These are phyloP conservation scores for Erigeron philadelphicus DNA, from an alignment of 140 eudicot species.

Conservation along the genomic window DNA sequence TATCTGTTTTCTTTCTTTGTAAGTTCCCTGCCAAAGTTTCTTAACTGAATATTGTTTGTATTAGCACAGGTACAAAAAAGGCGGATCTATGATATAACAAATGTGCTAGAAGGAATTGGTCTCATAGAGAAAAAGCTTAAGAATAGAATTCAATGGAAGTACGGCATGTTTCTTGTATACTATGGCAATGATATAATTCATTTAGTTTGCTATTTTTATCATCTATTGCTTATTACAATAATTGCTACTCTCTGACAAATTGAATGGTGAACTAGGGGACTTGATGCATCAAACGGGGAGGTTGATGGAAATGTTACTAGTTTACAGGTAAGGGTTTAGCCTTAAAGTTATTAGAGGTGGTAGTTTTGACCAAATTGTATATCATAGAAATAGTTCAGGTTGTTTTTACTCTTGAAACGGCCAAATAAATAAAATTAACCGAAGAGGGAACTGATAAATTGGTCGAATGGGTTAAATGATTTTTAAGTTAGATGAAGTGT, in stretches of 20 bases:
- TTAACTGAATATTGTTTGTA: slow-evolving; percentile 11
- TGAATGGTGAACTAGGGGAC: slow-evolving; percentile 59
- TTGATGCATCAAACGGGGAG: slow-evolving; percentile 75
- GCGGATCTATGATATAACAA: slow-evolving; percentile 88
- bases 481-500: too few species aligned
- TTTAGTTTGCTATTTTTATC: slow-evolving; percentile 3
- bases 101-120: slow-evolving; percentile 96
- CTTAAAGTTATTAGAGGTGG: too few species aligned
- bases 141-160: slow-evolving; percentile 97
- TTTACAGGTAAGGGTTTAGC: slow-evolving; percentile 50
- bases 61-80: slow-evolving; percentile 81
- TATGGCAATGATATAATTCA: not conserved
- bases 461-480: too few species aligned
- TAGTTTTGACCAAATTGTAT: too few species aligned
- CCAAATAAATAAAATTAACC: too few species aligned
- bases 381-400: too few species aligned
- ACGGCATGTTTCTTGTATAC: slow-evolving; percentile 29
- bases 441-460: too few species aligned
- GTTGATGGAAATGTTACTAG: slow-evolving; percentile 53
- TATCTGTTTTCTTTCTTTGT: slow-evolving; percentile 17
- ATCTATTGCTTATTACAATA: slow-evolving; percentile 5
- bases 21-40: not conserved
- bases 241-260: slow-evolving; percentile 20
- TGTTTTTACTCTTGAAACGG: too few species aligned
- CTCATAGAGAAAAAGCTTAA: slow-evolving; percentile 92